Evolutionary conservation across 805 yeast genomes (phyloP), one percentile per base, ranked within the genome.

Genomic region (Nakazawaea sp.): DNA sequence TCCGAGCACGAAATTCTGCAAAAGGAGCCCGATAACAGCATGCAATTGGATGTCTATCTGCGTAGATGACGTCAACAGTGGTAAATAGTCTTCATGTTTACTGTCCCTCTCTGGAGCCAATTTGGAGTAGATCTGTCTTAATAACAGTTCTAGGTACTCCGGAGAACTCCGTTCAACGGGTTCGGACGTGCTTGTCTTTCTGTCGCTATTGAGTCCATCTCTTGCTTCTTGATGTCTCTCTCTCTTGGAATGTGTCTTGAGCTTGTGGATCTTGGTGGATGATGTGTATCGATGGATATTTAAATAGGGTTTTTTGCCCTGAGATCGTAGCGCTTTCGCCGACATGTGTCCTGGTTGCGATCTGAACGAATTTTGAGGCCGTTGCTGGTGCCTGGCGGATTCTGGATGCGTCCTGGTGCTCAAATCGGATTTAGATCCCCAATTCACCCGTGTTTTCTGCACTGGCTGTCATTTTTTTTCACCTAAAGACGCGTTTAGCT

Each of bases 1-100:
- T 8, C 59, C 50, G 16, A 60, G 54, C 3, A 75, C 61, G 44
- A 75, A 75, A 36, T 67, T 68, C 18, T 64, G 59, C 29, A 72
- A 39, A 4, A 74, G 47, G 11, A 74, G 51, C 0, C 75, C 73
- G 4, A 71, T 41, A 4, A 75, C 44, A 1, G 71, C 62, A 44
- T 71, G 69, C 11, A 74, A 49, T 44, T 71, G 67, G 2, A 56
- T 37, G 44, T 72, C 75, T 4, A 74, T 59, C 2, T 44, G 49
- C 1, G 56, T 43, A 0, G 67, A 61, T 1, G 65, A 55, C 1
- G 71, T 62, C 29, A 69, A 46, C 1, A 59, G 52, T 0, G 73
- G 72, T 3, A 69, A 49, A 8, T 43, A 42, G 2, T 49, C 53
- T 12, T 46, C 51, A 7, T 25, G 7, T 21, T 10, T 27, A 12